These are phyloP conservation scores for Rhynchosporium agropyri DNA, from an alignment of 2,329 filamentous ascomycete genomes.

Conservation along the genomic window DNA sequence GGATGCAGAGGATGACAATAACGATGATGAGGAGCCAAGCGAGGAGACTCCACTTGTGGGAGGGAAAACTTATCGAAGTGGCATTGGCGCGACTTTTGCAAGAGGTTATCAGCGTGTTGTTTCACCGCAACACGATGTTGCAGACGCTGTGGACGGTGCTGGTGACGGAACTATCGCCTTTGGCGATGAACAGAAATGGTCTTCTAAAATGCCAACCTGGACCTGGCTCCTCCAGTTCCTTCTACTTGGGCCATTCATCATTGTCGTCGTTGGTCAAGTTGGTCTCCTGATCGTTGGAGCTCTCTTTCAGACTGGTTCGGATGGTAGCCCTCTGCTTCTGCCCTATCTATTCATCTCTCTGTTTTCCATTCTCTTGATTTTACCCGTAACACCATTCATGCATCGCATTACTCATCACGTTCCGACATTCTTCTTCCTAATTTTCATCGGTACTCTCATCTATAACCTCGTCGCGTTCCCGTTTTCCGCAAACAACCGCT, in stretches of 20 bases:
- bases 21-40: constrained; percentile 45
- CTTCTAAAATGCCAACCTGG: constrained; percentile 74
- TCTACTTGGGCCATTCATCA: constrained; percentile 73
- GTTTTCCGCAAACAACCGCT: constrained; percentile 75
- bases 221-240: constrained; percentile 88
- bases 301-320: constrained; percentile 78
- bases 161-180: constrained; percentile 52
- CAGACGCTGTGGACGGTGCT: constrained; percentile 36
- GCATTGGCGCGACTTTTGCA: constrained; percentile 60
- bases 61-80: constrained; percentile 49
- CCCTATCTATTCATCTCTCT: constrained; percentile 72
- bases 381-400: constrained; percentile 80
- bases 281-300: constrained; percentile 72
- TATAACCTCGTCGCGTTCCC: constrained; percentile 90
- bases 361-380: constrained; percentile 70
- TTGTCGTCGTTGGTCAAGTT: constrained; percentile 77
- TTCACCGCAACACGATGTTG: constrained; percentile 33
- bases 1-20: constrained; percentile 36
- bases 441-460: constrained; percentile 75
- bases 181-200: constrained; percentile 83
- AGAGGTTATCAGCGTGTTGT: constrained; percentile 49
- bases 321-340: constrained; percentile 72
- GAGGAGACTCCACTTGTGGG: constrained; percentile 59
- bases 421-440: constrained; percentile 71
- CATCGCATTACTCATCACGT: constrained; percentile 85